A percentile compares a stretch with the other conserved stretches of the same genome.
These are phyloP conservation scores for Hsuehochloa calcarea DNA, from an alignment of 176 grass and related monocot genomes.

Conservation along the genomic window DNA sequence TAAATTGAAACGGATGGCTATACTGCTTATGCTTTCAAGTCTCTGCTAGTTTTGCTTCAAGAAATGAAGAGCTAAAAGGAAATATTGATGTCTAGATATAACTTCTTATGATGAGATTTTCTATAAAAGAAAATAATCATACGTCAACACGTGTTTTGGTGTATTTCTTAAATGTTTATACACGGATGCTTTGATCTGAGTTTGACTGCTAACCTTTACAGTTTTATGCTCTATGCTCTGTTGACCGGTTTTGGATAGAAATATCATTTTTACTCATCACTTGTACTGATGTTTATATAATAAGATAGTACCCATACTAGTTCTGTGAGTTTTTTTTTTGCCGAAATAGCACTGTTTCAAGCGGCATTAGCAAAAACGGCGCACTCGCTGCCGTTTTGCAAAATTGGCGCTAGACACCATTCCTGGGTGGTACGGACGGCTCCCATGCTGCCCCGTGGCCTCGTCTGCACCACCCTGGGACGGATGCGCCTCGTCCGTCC, in stretches of 20 bases:
- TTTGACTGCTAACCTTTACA: constrained; percentile 17
- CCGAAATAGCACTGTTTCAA: too few species aligned
- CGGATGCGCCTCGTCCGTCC: too few species aligned
- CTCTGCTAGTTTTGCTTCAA: constrained; percentile 23
- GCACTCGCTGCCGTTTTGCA: too few species aligned
- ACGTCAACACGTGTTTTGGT: neutral
- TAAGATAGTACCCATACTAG: neutral
- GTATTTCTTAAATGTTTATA: neutral
- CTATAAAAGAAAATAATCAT: neutral
- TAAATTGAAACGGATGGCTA: neutral
- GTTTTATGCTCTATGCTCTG: constrained; percentile 6
- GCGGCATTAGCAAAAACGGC: too few species aligned
- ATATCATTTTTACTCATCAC: neutral
- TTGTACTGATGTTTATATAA: constrained; percentile 4
- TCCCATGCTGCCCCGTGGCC: too few species aligned
- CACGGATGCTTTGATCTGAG: constrained; percentile 1
- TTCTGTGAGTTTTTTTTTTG: too few species aligned
- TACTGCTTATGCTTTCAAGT: neutral
- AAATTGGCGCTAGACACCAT: too few species aligned
- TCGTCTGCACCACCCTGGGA: too few species aligned
- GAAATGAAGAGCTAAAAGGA: neutral
- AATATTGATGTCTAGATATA: neutral
- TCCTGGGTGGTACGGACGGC: too few species aligned
- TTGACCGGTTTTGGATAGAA: constrained; percentile 19
- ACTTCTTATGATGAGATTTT: neutral